Base-by-base conservation (phyloP, 2,329 filamentous ascomycete species). In the Phialophora expanda region DNA sequence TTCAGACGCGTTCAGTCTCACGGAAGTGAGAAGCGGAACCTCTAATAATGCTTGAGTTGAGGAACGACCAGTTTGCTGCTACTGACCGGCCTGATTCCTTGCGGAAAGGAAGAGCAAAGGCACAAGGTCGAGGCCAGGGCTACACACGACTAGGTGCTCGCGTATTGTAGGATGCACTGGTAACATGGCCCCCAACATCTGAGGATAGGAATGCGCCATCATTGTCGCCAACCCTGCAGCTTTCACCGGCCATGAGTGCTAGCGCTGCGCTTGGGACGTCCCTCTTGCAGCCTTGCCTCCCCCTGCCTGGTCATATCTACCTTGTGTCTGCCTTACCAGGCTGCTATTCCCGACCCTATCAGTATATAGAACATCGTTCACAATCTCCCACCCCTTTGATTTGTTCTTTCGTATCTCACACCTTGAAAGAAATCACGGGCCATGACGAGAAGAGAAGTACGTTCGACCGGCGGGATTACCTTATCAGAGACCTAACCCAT, bases 391-490 rank as follows among this genome's bases (percentile, higher is more conserved):
- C 32, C 24, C 54, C n/a, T 56, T 56, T 56, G 54, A n/a, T 24
- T 56, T 56, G 54, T 38, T 38, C 54, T 38, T 34, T 32, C 30
- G 17, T 24, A 56, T 56, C 38, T 56, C 30, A 14, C 30, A n/a
- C 17, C 54, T 56, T 56, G n/a, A 24, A 38, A 38, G 54, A 38
- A 6, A n/a, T 56, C 30, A 20, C n/a, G 14, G 17, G 30, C 30
- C 54, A 56, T 56, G 54, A 32, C 38, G 54, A 56, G 54, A 56
- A 32, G 54, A 38, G 17, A n/a, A 20, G 54, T 38, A 38, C 54
- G 54, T 56, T 56, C 30, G 12, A 56, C 22, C 22, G 54, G 30
- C 22, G 54, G 14, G 26, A 56, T 38, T 34, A 30, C 54, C 54
- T 56, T 30, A 32, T 24, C 8, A 20, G 30, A 56, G 30, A 56